Evolutionary conservation across 371 early-diverging fungal genomes (phyloP).

Genomic region (Fennellomyces sp.): DNA sequence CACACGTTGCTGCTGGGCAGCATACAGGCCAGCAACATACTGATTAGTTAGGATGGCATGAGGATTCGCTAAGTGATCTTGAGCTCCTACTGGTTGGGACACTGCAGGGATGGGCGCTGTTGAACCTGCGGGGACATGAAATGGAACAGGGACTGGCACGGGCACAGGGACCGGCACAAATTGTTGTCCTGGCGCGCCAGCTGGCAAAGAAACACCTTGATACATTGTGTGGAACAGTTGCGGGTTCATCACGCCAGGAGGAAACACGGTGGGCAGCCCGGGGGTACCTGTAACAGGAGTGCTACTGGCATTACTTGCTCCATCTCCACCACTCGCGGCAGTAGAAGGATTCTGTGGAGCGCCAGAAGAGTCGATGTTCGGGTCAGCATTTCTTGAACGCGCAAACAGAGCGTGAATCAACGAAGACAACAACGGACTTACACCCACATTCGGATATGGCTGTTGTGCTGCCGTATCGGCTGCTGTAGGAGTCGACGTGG

Average conservation of each 20-base stretch:
- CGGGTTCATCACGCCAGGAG: not conserved
- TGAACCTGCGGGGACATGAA: not conserved
- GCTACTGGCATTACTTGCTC: not conserved
- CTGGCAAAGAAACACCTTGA: not conserved
- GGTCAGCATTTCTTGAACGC: not conserved
- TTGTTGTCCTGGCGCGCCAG: not conserved
- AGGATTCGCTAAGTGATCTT: too few species aligned
- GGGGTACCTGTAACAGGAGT: not conserved
- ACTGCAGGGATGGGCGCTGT: slow-evolving; percentile 57
- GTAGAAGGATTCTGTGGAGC: not conserved
- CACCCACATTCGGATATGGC: not conserved
- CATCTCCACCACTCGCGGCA: not conserved
- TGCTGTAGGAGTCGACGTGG: not conserved
- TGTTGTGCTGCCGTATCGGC: not conserved
- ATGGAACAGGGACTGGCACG: slow-evolving; percentile 8
- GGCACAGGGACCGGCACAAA: slow-evolving; percentile 12
- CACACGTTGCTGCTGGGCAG: too few species aligned
- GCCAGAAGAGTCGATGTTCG: not conserved
- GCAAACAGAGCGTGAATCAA: not conserved
- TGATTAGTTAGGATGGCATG: too few species aligned
- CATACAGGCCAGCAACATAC: too few species aligned
- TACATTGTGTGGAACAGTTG: not conserved
- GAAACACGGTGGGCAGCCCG: not conserved
- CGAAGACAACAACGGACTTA: not conserved
- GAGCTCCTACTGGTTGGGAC: too few species aligned